These are phyloP conservation scores for Russula virescens DNA, from an alignment of 768 basidiomycete genomes.

Conservation along the genomic window DNA sequence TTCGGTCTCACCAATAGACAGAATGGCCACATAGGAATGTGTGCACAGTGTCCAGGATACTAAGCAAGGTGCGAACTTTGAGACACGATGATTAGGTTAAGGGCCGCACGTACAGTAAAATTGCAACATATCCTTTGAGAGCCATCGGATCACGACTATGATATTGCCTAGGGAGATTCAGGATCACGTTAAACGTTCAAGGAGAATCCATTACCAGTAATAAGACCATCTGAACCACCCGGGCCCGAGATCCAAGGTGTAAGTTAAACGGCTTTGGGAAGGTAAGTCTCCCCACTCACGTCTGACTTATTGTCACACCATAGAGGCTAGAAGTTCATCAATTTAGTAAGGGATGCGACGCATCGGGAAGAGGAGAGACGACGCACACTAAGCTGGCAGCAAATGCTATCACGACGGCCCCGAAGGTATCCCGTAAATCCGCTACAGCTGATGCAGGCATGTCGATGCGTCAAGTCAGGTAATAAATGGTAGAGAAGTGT, in stretches of 20 bases:
- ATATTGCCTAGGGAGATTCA: background rate
- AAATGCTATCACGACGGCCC: background rate
- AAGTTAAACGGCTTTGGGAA: background rate
- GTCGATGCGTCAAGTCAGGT: background rate
- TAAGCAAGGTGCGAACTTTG: constrained; percentile 13
- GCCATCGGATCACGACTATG: background rate
- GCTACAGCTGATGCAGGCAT: background rate
- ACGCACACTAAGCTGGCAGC: constrained; percentile 2
- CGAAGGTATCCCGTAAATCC: constrained; percentile 4
- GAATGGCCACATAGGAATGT: constrained; percentile 39
- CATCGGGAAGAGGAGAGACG: background rate
- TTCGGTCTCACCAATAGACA: constrained; percentile 39
- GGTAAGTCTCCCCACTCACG: background rate
- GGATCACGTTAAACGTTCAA: background rate
- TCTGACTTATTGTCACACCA: constrained; percentile 4
- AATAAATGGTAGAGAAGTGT: too few relatives aligned
- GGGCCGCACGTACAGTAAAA: background rate
- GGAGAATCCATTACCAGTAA: background rate
- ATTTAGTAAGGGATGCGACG: background rate
- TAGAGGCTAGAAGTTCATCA: background rate
- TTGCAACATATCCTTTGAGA: background rate
- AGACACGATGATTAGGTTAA: too few relatives aligned
- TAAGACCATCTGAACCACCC: constrained; percentile 1
- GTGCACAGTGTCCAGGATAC: constrained; percentile 42
- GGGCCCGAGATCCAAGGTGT: background rate